Evolutionary conservation across 768 basidiomycete genomes (phyloP).

Genomic region (Tulasnella sp.): DNA sequence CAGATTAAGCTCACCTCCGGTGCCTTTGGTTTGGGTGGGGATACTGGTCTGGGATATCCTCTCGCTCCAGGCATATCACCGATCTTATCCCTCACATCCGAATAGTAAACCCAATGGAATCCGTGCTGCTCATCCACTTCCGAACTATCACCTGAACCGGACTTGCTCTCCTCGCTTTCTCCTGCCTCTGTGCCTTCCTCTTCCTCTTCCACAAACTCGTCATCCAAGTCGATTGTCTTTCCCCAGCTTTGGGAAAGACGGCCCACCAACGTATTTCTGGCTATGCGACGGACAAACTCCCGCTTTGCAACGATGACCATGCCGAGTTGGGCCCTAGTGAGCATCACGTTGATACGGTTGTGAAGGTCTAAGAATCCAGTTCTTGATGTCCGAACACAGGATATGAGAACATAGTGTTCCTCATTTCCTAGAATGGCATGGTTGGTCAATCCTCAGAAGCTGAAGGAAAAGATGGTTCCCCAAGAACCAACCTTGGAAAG

Average conservation of each 20-base stretch:
- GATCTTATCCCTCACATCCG: not conserved
- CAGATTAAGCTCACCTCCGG: not conserved
- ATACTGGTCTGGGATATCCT: not conserved
- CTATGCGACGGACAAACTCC: conserved; percentile 50
- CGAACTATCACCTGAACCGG: not conserved
- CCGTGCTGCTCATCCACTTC: not conserved
- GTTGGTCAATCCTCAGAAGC: conserved; percentile 11
- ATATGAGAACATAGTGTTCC: conserved; percentile 67
- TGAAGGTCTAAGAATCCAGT: conserved; percentile 61
- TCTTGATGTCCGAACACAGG: conserved; percentile 50
- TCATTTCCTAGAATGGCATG: conserved; percentile 56
- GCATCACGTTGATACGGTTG: conserved; percentile 80
- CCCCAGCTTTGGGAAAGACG: conserved; percentile 30
- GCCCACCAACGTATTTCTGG: conserved; percentile 43
- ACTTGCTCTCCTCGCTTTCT: not conserved
- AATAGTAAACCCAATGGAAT: not conserved
- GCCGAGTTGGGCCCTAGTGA: conserved; percentile 65
- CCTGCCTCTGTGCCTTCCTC: not conserved
- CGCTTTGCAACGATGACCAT: conserved; percentile 67
- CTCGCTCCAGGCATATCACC: conserved; percentile 1
- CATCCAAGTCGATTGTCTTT: not conserved
- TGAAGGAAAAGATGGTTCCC: not conserved
- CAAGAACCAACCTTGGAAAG: conserved; percentile 58
- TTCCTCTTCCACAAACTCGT: not conserved
- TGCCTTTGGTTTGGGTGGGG: not conserved